Conservation (phyloP, 495 filamentous ascomycete species). For the Jackrogersella multiformis region DNA sequence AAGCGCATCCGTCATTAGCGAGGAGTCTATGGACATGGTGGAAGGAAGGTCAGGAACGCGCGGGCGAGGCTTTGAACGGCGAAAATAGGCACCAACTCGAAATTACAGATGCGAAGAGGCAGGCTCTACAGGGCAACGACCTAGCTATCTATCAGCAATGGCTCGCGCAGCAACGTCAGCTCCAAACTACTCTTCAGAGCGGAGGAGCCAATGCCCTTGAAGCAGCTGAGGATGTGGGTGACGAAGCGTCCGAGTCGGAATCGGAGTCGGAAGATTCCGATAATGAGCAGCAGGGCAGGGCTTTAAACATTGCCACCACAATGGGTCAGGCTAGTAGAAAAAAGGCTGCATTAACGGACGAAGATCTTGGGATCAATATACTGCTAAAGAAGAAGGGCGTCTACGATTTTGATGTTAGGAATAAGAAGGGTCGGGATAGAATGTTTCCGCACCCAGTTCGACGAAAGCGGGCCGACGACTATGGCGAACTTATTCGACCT, state of each 20-base stretch:
- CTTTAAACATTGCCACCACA: constrained; percentile 85
- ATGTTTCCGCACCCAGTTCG: constrained; percentile 90
- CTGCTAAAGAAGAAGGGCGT: constrained; percentile 86
- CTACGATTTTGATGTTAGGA: constrained; percentile 92
- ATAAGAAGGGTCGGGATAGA: constrained; percentile 90
- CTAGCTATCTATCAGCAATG: constrained; percentile 86
- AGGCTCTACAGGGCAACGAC: constrained; percentile 76
- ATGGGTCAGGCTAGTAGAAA: constrained; percentile 81
- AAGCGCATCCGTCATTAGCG: constrained; percentile 57
- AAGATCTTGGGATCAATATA: constrained; percentile 89
- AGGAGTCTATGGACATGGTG: constrained; percentile 77
- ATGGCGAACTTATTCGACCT: constrained; percentile 89
- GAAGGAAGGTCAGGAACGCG: constrained; percentile 69
- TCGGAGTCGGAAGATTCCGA: constrained; percentile 89
- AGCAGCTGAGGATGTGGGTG: constrained; percentile 76
- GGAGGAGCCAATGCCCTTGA: constrained; percentile 72
- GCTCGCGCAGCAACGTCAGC: constrained; percentile 80
- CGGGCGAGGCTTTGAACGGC: constrained; percentile 70
- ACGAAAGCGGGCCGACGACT: constrained; percentile 85
- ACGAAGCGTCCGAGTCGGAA: constrained; percentile 82
- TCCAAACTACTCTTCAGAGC: constrained; percentile 77
- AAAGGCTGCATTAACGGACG: constrained; percentile 81
- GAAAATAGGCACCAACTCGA: constrained; percentile 67
- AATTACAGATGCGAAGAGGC: constrained; percentile 66
- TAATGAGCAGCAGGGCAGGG: constrained; percentile 88